Conservation (phyloP, 805 yeast species). For the Isabelozyma pseudorhagii region DNA sequence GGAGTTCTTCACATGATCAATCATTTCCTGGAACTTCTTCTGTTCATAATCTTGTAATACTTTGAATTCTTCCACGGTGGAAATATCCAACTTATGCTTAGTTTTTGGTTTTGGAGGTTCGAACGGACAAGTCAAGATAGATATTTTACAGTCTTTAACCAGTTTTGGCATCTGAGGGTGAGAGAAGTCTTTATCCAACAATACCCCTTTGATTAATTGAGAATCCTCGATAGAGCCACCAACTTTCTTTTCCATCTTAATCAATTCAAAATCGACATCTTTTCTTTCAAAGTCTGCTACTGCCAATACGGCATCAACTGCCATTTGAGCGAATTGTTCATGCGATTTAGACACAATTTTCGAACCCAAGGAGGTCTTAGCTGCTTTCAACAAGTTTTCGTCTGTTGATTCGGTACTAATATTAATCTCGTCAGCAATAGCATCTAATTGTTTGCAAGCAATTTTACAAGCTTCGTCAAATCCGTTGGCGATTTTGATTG, state of each 20-base stretch:
- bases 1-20: conserved; percentile 73
- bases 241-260: conserved; percentile 91
- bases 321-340: conserved; percentile 92
- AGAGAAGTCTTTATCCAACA: conserved; percentile 93
- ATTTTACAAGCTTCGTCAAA: conserved; percentile 95
- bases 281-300: conserved; percentile 90
- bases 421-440: conserved; percentile 64
- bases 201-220: conserved; percentile 81
- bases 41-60: conserved; percentile 90
- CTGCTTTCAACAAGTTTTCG: conserved; percentile 78
- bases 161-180: conserved; percentile 97
- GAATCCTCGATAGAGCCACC: conserved; percentile 94
- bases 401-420: conserved; percentile 46
- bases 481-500: conserved; percentile 94
- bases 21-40: conserved; percentile 88
- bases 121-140: conserved; percentile 96
- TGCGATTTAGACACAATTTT: conserved; percentile 93
- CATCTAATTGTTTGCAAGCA: conserved; percentile 75
- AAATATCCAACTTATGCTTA: conserved; percentile 91
- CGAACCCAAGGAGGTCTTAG: conserved; percentile 91
- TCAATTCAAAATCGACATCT: conserved; percentile 96
- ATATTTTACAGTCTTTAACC: conserved; percentile 77
- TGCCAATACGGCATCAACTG: conserved; percentile 90
- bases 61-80: conserved; percentile 90
- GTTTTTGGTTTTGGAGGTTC: conserved; percentile 99